phyloP scores from a whole-genome alignment of 805 yeast genomes.

The Lipomyces anomalus region DNA sequence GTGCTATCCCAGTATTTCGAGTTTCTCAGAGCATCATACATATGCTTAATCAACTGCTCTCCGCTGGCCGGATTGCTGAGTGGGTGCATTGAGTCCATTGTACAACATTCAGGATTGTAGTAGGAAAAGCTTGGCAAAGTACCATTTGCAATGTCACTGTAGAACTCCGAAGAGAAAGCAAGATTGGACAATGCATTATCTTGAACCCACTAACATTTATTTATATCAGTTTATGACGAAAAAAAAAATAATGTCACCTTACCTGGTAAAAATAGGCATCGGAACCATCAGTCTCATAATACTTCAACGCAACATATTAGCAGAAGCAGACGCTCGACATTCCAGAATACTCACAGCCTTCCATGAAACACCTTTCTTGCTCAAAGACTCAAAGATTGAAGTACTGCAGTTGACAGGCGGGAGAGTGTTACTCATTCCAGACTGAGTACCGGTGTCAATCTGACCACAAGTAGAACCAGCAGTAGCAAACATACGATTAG shows the following conservation, averaged over 20 bases:
- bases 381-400: constrained; percentile 3
- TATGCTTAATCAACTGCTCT: constrained; percentile 5
- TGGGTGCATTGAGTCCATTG: constrained; percentile 6
- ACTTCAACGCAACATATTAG: no score
- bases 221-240: background rate
- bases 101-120: constrained; percentile 6
- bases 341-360: background rate
- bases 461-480: constrained; percentile 4
- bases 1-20: constrained; percentile 2
- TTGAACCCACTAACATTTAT: constrained; percentile 1
- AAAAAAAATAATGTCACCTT: background rate
- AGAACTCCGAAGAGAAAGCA: constrained; percentile 2
- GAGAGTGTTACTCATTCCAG: background rate
- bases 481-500: constrained; percentile 3
- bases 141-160: constrained; percentile 1
- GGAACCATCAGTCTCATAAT: background rate
- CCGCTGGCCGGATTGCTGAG: constrained; percentile 2
- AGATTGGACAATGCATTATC: background rate
- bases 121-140: constrained; percentile 4
- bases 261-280: background rate
- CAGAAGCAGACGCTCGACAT: background rate
- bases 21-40: constrained; percentile 5
- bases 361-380: constrained; percentile 2
- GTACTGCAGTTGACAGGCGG: constrained; percentile 1
- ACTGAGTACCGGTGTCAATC: constrained; percentile 4